Evolutionary conservation across 2,329 filamentous ascomycete species (phyloP), one percentile per base, ranked within the genome.

Genomic region (Penicillium griseofulvum): DNA sequence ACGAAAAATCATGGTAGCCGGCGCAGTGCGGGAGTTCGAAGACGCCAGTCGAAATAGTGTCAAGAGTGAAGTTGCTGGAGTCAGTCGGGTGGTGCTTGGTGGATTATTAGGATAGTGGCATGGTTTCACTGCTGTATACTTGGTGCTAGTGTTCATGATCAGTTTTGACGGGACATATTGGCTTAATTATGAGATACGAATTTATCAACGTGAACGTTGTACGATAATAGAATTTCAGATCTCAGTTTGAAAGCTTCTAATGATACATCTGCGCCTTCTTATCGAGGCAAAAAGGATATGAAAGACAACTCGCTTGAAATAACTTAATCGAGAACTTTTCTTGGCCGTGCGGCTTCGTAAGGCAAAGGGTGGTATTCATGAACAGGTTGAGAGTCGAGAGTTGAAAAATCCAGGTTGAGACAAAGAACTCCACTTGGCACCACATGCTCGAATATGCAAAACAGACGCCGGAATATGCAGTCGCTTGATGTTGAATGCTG

Each of bases 11-110:
- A 88, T 99, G 57, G 83, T 99, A 1, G 87, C 90, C 44, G 89
- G 89, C 6, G 85, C 95, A 1, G 87, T 97, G 45, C 87, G 91
- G 63, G 94, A 99, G 69, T 97, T 97, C 71, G 94, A 97, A 72
- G 93, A 97, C 55, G 84, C 85, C 19, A 94, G 89, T 71, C 80
- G 93, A 43, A 80, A 79, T 42, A 87, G 88, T 10, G 84, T 90
- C 29, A 93, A 88, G 75, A 83, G 83, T 12, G 94, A 99, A 76
- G 81, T 97, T 45, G 87, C 87, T 1, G 91, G 89, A 33, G 85
- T 99, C 37, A 90, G 91, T 47, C 94, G 91, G 72, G 88, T 97
- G 29, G 91, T 97, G 2, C 75, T 97, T 1, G 91, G 91, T 3
- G 94, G 93, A 0, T 77, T 97, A 63, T 87, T 97, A 83, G 76